A percentile compares a stretch with the other conserved stretches of the same genome.
These are phyloP conservation scores for Aotearoamyces nothofagi DNA, from an alignment of 2,329 filamentous ascomycete genomes.

Conservation along the genomic window DNA sequence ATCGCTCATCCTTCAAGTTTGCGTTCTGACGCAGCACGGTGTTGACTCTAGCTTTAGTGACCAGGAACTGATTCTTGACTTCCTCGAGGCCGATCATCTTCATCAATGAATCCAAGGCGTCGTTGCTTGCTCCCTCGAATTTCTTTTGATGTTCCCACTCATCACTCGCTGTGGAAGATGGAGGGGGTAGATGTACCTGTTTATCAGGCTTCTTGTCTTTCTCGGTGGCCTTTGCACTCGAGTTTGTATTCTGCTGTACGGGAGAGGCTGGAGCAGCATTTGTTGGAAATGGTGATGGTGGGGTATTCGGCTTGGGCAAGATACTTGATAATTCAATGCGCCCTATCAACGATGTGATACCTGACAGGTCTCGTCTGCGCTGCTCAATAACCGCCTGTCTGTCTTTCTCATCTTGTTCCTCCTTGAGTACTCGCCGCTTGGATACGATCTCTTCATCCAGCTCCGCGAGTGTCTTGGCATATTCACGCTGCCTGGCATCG, in stretches of 20 bases:
- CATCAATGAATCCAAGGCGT: conserved; percentile 48
- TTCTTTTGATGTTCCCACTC: conserved; percentile 51
- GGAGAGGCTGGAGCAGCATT: no score
- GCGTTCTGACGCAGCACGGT: conserved; percentile 38
- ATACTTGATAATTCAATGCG: no score
- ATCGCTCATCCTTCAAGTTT: conserved; percentile 39
- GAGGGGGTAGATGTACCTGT: no score
- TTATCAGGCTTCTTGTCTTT: no score
- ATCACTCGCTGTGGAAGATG: conserved; percentile 21
- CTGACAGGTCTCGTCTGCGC: conserved; percentile 29
- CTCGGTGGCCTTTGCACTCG: no score
- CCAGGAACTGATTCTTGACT: conserved; percentile 49
- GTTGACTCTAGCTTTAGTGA: conserved; percentile 49
- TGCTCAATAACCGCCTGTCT: conserved; percentile 28
- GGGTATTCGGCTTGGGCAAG: no score
- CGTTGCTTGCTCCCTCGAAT: conserved; percentile 31
- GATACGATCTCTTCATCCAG: conserved; percentile 13
- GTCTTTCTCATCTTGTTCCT: conserved; percentile 27
- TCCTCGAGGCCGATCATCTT: conserved; percentile 54
- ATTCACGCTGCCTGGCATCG: no score
- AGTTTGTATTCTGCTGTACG: no score
- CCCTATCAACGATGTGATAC: no score
- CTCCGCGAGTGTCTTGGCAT: conserved; percentile 9
- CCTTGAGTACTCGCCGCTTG: no score
- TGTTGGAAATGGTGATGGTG: no score